Conservation (phyloP, 176 grass and related monocot genomes). For the Zea mays region DNA sequence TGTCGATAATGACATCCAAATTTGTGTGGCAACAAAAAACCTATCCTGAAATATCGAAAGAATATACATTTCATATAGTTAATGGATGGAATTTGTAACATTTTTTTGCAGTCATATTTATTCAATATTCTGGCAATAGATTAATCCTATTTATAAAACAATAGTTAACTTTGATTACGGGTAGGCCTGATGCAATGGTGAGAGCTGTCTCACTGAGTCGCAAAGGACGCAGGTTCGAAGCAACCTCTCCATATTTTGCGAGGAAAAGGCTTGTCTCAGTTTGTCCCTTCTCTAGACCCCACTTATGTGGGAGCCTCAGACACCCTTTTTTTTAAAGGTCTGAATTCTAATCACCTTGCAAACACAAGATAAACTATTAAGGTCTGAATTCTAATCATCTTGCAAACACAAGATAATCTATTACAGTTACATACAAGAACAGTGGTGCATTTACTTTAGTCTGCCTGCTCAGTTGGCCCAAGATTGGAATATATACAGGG, state of each 20-base stretch:
- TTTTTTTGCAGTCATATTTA: not conserved
- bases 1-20: no score
- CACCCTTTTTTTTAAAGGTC: no score
- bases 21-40: no score
- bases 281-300: no score
- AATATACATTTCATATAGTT: not conserved
- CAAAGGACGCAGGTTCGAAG: no score
- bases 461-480: not conserved
- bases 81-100: not conserved
- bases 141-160: conserved; percentile 7
- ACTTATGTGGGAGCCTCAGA: no score
- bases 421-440: conserved; percentile 4
- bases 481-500: not conserved
- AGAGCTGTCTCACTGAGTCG: no score
- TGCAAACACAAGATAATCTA: conserved; percentile 2
- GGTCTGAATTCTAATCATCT: not conserved
- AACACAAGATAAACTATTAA: not conserved
- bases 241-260: no score
- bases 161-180: not conserved
- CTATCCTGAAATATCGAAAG: not conserved
- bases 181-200: no score
- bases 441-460: not conserved
- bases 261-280: no score
- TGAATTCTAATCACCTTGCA: no score
- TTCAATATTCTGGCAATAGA: conserved; percentile 6